A percentile compares a stretch with the other conserved stretches of the same genome.
phyloP scores from a whole-genome alignment of 768 basidiomycete genomes.

The Lentinula edodes region DNA sequence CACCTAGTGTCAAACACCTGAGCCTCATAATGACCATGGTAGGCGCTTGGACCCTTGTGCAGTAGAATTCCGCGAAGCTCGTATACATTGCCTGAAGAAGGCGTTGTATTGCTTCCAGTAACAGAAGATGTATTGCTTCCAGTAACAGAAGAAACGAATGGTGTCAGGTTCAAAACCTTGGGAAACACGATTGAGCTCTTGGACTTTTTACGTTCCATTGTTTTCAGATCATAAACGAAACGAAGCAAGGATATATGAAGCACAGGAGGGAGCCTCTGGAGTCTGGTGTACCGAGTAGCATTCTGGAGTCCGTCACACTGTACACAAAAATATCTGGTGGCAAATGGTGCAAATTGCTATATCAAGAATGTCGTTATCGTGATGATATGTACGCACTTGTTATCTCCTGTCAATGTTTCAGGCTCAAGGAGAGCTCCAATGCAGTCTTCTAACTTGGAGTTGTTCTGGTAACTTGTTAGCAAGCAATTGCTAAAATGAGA shows the following conservation, averaged over 20 bases:
- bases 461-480: constrained; percentile 40
- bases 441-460: constrained; percentile 68
- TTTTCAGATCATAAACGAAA: constrained; percentile 81
- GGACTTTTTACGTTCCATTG: constrained; percentile 82
- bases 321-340: constrained; percentile 71
- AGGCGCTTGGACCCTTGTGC: constrained; percentile 90
- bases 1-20: constrained; percentile 74
- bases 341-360: neutral
- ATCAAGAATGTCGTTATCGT: neutral
- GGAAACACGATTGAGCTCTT: constrained; percentile 83
- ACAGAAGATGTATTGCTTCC: constrained; percentile 25
- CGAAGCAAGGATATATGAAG: constrained; percentile 89
- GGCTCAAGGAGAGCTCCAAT: constrained; percentile 59
- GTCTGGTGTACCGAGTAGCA: constrained; percentile 71
- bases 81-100: constrained; percentile 41
- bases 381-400: constrained; percentile 47
- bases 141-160: constrained; percentile 40
- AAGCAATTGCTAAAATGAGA: neutral
- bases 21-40: constrained; percentile 87
- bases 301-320: constrained; percentile 67
- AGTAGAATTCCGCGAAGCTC: constrained; percentile 80
- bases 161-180: constrained; percentile 62
- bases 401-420: constrained; percentile 77
- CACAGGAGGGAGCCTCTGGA: constrained; percentile 74
- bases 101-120: constrained; percentile 9